These are phyloP conservation scores for Aspergillus ostianus DNA, from an alignment of 495 filamentous ascomycete genomes.

Conservation along the genomic window DNA sequence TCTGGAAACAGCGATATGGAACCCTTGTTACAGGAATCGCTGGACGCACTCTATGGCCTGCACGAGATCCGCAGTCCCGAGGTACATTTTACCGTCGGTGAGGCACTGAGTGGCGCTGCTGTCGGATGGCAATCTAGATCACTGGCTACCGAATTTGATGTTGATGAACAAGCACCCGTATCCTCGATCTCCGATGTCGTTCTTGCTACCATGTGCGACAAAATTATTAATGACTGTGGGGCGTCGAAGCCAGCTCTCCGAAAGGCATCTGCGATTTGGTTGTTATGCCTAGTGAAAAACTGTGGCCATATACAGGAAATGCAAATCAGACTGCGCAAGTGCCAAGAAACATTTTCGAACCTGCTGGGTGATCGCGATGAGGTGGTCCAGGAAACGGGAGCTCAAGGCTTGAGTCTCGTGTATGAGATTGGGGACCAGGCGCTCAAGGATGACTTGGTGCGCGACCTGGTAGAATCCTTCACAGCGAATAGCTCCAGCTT, in stretches of 20 bases:
- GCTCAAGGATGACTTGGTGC: conserved; percentile 78
- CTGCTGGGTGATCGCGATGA: conserved; percentile 88
- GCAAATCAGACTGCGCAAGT: conserved; percentile 68
- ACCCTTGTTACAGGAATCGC: conserved; percentile 39
- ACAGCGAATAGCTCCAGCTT: conserved; percentile 71
- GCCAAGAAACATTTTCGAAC: conserved; percentile 81
- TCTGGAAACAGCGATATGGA: conserved; percentile 33
- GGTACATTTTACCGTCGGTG: conserved; percentile 83
- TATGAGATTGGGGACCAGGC: conserved; percentile 85
- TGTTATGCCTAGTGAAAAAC: conserved; percentile 88
- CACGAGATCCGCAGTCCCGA: conserved; percentile 83
- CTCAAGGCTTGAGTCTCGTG: conserved; percentile 81
- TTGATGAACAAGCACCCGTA: conserved; percentile 49
- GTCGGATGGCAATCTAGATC: conserved; percentile 75
- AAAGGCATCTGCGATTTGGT: conserved; percentile 89
- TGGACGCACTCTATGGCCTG: conserved; percentile 65
- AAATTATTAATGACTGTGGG: conserved; percentile 69
- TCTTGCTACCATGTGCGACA: conserved; percentile 59
- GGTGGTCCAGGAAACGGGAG: conserved; percentile 91
- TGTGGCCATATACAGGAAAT: conserved; percentile 74
- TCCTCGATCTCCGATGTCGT: conserved; percentile 45
- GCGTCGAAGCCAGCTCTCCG: conserved; percentile 81
- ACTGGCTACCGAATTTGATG: conserved; percentile 57
- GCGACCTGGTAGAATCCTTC: conserved; percentile 82
- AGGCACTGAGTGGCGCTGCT: conserved; percentile 73